A percentile compares a stretch with the other conserved stretches of the same genome.
These are phyloP conservation scores for Aspergillus asperescens DNA, from an alignment of 495 filamentous ascomycete species.

Conservation along the genomic window DNA sequence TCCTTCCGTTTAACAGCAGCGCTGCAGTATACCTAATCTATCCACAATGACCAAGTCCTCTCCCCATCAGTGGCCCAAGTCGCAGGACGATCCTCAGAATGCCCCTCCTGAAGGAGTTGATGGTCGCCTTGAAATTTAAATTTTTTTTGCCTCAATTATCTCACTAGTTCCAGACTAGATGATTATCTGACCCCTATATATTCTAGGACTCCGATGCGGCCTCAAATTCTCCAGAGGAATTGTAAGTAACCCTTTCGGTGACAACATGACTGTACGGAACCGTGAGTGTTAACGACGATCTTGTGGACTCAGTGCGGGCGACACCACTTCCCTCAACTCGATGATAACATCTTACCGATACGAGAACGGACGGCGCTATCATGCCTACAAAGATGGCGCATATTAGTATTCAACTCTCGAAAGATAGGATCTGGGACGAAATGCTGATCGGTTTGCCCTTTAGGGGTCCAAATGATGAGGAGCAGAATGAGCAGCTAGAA, in stretches of 20 bases:
- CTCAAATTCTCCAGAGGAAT: background rate
- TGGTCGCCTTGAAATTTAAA: background rate
- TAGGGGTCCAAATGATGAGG: slow-evolving; percentile 36
- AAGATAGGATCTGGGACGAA: too few species aligned
- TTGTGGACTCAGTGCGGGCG: background rate
- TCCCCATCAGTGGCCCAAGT: too few species aligned
- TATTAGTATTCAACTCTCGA: slow-evolving; percentile 15
- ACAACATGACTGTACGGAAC: background rate
- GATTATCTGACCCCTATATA: background rate
- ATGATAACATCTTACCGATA: slow-evolving; percentile 1
- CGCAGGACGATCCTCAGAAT: background rate
- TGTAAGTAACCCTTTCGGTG: background rate
- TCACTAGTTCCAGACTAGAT: too few species aligned
- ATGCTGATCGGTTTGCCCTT: background rate
- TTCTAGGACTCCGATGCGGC: background rate
- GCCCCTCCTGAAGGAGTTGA: background rate
- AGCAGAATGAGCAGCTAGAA: slow-evolving; percentile 26
- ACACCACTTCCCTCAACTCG: background rate
- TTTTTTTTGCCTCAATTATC: too few species aligned
- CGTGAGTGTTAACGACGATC: background rate
- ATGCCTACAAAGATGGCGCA: slow-evolving; percentile 30
- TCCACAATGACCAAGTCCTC: too few species aligned
- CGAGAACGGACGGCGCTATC: slow-evolving; percentile 11
- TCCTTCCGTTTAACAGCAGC: too few species aligned
- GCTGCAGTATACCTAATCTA: too few species aligned